Conservation (phyloP, 1,284 basidiomycete genomes). For the Tilletia indica region DNA sequence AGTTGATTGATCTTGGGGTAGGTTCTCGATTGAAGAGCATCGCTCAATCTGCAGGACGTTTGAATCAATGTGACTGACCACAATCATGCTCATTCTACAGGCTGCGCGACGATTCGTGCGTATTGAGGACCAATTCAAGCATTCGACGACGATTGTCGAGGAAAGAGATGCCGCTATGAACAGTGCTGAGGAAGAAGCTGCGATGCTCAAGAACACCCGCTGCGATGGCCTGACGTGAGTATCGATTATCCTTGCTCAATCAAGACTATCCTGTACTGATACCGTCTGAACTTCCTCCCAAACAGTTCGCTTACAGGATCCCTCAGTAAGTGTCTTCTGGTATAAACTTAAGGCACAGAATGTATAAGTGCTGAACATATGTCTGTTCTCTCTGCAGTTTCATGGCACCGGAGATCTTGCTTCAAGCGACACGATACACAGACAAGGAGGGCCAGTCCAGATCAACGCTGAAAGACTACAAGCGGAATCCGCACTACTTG, state of each 20-base stretch:
- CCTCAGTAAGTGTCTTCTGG: constrained; percentile 21
- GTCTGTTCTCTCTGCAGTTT: constrained; percentile 19
- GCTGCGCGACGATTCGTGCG: constrained; percentile 35
- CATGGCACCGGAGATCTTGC: constrained; percentile 47
- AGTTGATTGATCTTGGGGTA: constrained; percentile 18
- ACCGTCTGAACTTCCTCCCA: neutral
- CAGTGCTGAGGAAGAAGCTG: constrained; percentile 13
- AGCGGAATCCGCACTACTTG: constrained; percentile 28
- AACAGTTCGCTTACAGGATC: constrained; percentile 45
- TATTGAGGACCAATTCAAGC: constrained; percentile 35
- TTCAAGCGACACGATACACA: constrained; percentile 41
- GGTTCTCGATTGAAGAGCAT: neutral
- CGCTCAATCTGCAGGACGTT: too few species aligned
- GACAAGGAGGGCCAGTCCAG: constrained; percentile 30
- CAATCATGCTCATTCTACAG: neutral
- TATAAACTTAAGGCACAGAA: neutral
- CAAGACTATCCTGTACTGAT: constrained; percentile 26
- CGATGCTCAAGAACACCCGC: constrained; percentile 23
- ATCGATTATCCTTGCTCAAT: constrained; percentile 21
- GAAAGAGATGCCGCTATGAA: constrained; percentile 29
- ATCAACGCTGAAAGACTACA: constrained; percentile 42
- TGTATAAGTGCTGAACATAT: neutral
- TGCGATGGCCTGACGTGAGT: constrained; percentile 16
- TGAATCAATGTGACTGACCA: too few species aligned
- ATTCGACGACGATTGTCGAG: constrained; percentile 39